phyloP scores from a whole-genome alignment of 1,284 basidiomycete genomes.

The Ceraceosorus guamensis region DNA sequence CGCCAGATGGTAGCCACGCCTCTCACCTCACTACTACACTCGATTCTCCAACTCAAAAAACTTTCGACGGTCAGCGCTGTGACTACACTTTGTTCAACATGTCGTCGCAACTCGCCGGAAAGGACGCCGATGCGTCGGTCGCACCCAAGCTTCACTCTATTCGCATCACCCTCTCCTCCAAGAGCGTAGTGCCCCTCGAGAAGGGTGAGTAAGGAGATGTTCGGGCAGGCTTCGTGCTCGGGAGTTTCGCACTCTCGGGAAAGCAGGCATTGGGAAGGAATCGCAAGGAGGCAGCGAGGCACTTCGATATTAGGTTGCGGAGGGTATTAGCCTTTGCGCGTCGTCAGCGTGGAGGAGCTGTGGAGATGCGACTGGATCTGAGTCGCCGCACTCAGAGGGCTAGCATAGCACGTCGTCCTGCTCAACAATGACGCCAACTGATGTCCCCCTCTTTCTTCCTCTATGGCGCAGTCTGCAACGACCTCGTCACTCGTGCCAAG shows the following conservation, averaged over 20 bases:
- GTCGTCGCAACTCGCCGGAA: conserved; percentile 69
- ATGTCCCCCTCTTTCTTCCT: neutral
- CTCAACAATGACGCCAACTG: too few species aligned
- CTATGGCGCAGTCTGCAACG: conserved; percentile 67
- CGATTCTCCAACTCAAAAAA: neutral
- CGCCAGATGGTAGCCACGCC: neutral
- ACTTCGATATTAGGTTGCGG: conserved; percentile 1
- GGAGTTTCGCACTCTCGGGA: too few species aligned
- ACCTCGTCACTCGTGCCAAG: conserved; percentile 97
- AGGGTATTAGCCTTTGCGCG: neutral
- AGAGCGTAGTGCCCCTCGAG: conserved; percentile 81
- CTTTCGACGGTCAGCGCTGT: conserved; percentile 52
- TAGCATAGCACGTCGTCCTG: too few species aligned
- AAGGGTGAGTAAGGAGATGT: conserved; percentile 63
- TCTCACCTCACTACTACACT: neutral
- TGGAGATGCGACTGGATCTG: too few species aligned
- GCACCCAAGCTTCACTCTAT: conserved; percentile 98
- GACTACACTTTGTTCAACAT: conserved; percentile 75
- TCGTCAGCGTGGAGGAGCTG: too few species aligned
- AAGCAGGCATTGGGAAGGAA: too few species aligned
- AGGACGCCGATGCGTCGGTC: conserved; percentile 66
- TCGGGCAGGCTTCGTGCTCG: neutral
- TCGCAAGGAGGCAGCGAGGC: too few species aligned
- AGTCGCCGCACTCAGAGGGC: too few species aligned
- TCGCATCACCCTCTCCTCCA: conserved; percentile 95